Evolutionary conservation across 768 basidiomycete species (phyloP).

Genomic region (Phallus indusiatus): DNA sequence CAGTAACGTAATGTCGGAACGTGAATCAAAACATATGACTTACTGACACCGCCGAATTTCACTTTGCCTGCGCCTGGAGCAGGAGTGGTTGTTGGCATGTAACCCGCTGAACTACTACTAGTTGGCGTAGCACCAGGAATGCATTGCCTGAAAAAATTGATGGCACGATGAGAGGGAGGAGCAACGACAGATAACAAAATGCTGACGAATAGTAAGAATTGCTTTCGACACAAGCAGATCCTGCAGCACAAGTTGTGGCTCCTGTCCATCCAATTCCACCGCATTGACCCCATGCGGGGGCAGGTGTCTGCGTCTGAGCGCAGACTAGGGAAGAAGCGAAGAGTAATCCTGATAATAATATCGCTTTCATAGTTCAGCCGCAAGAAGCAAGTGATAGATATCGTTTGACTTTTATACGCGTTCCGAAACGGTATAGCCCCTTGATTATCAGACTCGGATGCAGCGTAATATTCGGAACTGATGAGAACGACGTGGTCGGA

Average conservation of each 20-base stretch:
- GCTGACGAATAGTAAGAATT: conserved; percentile 22
- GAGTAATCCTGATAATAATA: not conserved
- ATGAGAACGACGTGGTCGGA: not conserved
- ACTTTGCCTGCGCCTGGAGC: conserved; percentile 20
- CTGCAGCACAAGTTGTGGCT: conserved; percentile 26
- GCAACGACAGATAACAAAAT: not conserved
- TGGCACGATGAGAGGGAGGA: conserved; percentile 11
- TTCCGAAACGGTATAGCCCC: not conserved
- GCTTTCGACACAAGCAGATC: conserved; percentile 21
- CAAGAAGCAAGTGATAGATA: not conserved
- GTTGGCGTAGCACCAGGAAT: conserved; percentile 20
- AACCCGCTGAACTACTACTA: conserved; percentile 10
- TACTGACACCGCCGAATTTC: conserved; percentile 32
- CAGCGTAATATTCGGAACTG: no score
- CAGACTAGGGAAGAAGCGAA: not conserved
- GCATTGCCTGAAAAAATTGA: conserved; percentile 21
- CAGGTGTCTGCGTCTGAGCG: conserved; percentile 2
- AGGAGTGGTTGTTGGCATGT: conserved; percentile 14
- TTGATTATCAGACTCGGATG: not conserved
- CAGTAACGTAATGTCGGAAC: not conserved
- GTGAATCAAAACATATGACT: not conserved
- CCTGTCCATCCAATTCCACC: conserved; percentile 23
- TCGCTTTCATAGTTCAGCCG: not conserved
- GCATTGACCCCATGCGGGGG: conserved; percentile 9
- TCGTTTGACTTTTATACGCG: not conserved